Evolutionary conservation across 805 yeast species (phyloP), one percentile per base, ranked within the genome.

Genomic region (Teunomyces pallodes): DNA sequence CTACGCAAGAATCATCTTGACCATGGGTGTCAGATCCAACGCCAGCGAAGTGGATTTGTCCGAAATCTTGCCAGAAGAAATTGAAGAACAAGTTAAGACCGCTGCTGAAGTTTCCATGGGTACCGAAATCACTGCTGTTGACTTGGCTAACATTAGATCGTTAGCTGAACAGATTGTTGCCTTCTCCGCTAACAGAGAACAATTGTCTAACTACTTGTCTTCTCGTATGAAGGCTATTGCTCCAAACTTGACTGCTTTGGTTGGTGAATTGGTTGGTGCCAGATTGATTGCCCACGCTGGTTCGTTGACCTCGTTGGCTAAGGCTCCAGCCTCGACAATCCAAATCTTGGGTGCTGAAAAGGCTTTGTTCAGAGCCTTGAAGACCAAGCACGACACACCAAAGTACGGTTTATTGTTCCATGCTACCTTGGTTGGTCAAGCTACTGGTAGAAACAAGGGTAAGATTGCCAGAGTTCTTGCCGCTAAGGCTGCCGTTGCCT

Each of bases 81-180:
- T 63, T 40, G 78, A 73, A 63, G 78, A 72, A 57, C 72, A 71
- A 70, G 91, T 94, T 47, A 94, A 94, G 76, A 72, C 90, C 48
- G 97, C 98, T 58, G 98, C 99, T 58, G 98, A 94, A 79, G 90
- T 94, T 57, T 91, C 98, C 45, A 94, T 94, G 99, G 99, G 99
- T 78, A 94, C 98, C 53, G 99, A 94, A 74, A 92, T 94, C 70
- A 92, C 98, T 49, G 91, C 87, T 52, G 79, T 80, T 56, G 99
- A 94, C 72, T 79, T 94, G 62, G 80, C 80, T 52, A 92, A 92
- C 78, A 92, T 94, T 70, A 81, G 81, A 67, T 85, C 90, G 53
- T 80, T 94, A 60, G 99, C 99, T 58, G 94, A 88, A 53, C 98
- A 94, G 75, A 92, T 94, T 66, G 92, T 92, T 59, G 97, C 89